Conservation (phyloP, 352 stramenopile species). For the Pythium aphanidermatum region DNA sequence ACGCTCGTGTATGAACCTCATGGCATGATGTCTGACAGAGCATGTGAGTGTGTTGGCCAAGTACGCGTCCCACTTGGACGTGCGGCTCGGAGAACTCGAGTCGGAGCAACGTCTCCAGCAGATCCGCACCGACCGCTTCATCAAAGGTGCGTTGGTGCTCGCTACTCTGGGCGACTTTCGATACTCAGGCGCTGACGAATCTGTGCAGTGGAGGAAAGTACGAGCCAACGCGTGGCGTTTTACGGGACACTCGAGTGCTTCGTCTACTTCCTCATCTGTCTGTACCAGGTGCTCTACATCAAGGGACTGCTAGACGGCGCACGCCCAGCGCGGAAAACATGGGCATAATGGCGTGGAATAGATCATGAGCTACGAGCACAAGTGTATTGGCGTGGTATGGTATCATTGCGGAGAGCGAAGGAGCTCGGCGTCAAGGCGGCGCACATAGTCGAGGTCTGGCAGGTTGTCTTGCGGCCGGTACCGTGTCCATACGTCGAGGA, state of each 20-base stretch:
- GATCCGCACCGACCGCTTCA: slow-evolving; percentile 68
- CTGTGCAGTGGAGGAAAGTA: slow-evolving; percentile 68
- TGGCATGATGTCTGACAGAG: no score
- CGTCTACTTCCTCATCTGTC: slow-evolving; percentile 63
- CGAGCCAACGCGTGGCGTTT: slow-evolving; percentile 71
- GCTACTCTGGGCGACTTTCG: not conserved
- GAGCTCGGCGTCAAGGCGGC: slow-evolving; percentile 46
- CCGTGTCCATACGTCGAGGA: slow-evolving; percentile 45
- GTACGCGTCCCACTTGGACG: slow-evolving; percentile 74
- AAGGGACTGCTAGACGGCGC: slow-evolving; percentile 59
- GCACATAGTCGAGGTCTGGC: slow-evolving; percentile 58
- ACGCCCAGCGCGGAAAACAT: slow-evolving; percentile 33
- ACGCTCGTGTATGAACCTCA: no score
- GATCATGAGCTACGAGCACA: not conserved
- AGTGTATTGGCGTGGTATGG: no score
- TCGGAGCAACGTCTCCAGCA: slow-evolving; percentile 72
- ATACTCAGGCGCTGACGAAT: no score
- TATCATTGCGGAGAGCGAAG: not conserved
- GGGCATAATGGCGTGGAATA: slow-evolving; percentile 27
- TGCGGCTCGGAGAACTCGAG: slow-evolving; percentile 72
- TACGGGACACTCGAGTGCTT: slow-evolving; percentile 65
- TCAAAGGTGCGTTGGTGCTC: slow-evolving; percentile 36
- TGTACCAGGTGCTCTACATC: slow-evolving; percentile 77
- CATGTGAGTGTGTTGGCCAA: slow-evolving; percentile 78
- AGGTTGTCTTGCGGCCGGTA: slow-evolving; percentile 49